Percentiles rank a stretch among this genome's conserved stretches.
These are phyloP conservation scores for Triticum urartu DNA, from an alignment of 176 grass and related monocot species.

Conservation along the genomic window DNA sequence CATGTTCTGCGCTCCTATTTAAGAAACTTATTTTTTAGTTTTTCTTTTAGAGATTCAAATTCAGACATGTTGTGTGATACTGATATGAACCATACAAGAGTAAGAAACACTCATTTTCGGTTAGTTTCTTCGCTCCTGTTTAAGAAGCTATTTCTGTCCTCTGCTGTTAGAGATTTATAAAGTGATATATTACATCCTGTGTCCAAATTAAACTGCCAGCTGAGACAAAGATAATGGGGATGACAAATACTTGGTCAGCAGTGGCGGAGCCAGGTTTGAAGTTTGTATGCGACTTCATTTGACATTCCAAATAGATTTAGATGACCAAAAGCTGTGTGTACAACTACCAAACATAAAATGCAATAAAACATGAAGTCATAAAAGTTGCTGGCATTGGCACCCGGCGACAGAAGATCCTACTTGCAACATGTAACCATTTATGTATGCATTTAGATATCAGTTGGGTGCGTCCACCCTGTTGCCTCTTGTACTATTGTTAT, in stretches of 20 bases:
- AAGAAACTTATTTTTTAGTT: background rate
- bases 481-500: background rate
- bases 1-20: background rate
- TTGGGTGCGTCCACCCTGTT: background rate
- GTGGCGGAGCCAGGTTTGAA: background rate
- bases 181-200: background rate
- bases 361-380: background rate
- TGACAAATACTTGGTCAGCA: background rate
- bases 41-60: background rate
- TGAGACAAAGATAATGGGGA: background rate
- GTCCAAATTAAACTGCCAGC: background rate
- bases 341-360: background rate
- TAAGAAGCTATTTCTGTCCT: background rate
- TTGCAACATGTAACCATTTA: background rate
- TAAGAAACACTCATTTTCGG: background rate
- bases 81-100: background rate
- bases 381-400: background rate
- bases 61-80: background rate
- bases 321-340: background rate
- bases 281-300: background rate
- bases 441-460: background rate
- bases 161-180: background rate
- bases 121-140: background rate
- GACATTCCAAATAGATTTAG: background rate
- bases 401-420: background rate